Base-by-base conservation (phyloP, 225 moss, liverwort and hornwort species). In the Physcomitrium patens region DNA sequence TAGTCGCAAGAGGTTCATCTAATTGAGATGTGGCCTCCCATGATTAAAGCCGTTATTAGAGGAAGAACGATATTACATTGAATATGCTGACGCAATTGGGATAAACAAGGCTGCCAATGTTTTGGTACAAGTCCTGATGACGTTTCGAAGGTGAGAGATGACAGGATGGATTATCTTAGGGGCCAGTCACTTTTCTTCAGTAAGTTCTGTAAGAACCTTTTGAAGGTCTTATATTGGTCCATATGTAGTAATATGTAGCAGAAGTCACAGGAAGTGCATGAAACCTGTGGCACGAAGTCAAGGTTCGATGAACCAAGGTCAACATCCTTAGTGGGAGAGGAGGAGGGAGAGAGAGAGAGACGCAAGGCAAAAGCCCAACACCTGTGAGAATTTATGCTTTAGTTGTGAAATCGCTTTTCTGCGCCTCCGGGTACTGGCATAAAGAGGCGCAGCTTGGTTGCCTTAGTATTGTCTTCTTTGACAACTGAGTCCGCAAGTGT, bases 321-420 rank as follows among this genome's bases (percentile, higher is more conserved):
- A 49, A 66, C 83, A 67, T 81, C 83, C 68, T 78, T 56, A 67
- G 49, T 17, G 31, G 31, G 31, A 37, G 31, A 37, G 31, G 2
- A 3, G 2, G 31, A 3, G 5, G 5, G 31, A 37, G 5, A 3
- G 69, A 86, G 60, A 65, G 60, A 78, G 45, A 63, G 17, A 73
- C 72, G 59, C 31, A 65, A 81, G 76, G 49, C 61, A 81, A 63
- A 78, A 73, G 61, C 81, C 78, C 53, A 76, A 80, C 10, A 68
- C 69, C 64, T 7, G 0, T 57, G 18, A 23, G 41, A 54, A 76
- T 8, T 83, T 81, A 51, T 73, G 57, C 31, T 65, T 53, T 63
- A 53, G 13, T 17, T 65, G 31, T 37, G 31, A 37, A 37, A 37
- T 37, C 31, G 2, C 4, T 37, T 37, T 37, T 37, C 5, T 7